Percentiles rank a stretch among this genome's conserved stretches.
phyloP scores from a whole-genome alignment of 192 early-diverging fungal genomes.

The Coemansia guatemalensis region DNA sequence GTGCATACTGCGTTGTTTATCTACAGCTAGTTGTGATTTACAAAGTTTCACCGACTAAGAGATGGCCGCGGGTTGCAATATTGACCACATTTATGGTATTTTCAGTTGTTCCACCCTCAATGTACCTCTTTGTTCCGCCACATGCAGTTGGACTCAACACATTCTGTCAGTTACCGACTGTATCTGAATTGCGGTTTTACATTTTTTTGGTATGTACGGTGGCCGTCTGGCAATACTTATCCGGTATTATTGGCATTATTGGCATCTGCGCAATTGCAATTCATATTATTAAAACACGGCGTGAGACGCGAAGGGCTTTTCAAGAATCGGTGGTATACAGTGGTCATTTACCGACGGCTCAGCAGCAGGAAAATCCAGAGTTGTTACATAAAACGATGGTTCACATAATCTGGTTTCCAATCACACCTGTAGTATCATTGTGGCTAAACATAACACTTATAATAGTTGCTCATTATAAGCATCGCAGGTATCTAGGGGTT shows the following conservation, averaged over 20 bases:
- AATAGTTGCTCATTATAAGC: constrained; percentile 23
- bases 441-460: constrained; percentile 34
- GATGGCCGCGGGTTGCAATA: constrained; percentile 23
- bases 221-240: constrained; percentile 27
- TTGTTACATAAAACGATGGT: constrained; percentile 27
- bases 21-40: constrained; percentile 39
- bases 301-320: constrained; percentile 9
- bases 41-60: constrained; percentile 26
- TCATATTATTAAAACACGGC: constrained; percentile 23
- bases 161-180: constrained; percentile 23
- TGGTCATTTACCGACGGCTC: not conserved
- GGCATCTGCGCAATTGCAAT: constrained; percentile 11
- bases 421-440: constrained; percentile 35
- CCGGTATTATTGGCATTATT: constrained; percentile 28
- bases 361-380: constrained; percentile 4
- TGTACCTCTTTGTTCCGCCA: constrained; percentile 16
- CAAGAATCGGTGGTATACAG: constrained; percentile 7
- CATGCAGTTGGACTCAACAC: too few relatives aligned
- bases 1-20: constrained; percentile 41
- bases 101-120: constrained; percentile 18
- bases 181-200: constrained; percentile 6
- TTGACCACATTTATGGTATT: constrained; percentile 11
- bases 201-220: constrained; percentile 10
- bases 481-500: constrained; percentile 10
- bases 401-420: constrained; percentile 40